phyloP scores from a whole-genome alignment of 169 alveolate species.

The Babesia ovata region DNA sequence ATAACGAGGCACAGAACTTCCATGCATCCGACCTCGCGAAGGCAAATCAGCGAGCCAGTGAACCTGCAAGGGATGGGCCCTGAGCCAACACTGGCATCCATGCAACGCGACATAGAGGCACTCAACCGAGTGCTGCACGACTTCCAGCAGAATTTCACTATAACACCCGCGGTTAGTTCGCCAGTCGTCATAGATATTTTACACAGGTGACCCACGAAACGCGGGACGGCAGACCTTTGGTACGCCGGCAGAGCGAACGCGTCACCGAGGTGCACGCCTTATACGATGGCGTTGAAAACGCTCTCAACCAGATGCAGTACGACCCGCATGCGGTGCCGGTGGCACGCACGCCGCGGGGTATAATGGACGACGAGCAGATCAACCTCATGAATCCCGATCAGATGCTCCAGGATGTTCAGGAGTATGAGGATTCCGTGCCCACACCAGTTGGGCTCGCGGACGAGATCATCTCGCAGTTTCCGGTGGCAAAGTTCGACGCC shows the following conservation, averaged over 20 bases:
- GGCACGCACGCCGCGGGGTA: constrained; percentile 7
- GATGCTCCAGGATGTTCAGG: constrained; percentile 3
- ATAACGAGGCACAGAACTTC: neutral
- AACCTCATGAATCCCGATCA: constrained; percentile 11
- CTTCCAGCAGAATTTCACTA: constrained; percentile 27
- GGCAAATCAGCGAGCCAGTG: constrained; percentile 41
- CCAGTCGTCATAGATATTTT: too few relatives aligned
- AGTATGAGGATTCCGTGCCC: neutral
- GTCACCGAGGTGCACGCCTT: constrained; percentile 7
- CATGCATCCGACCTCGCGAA: neutral
- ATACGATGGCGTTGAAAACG: neutral
- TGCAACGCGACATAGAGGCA: constrained; percentile 26
- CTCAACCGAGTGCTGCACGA: constrained; percentile 32
- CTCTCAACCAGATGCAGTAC: neutral
- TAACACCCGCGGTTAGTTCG: constrained; percentile 16
- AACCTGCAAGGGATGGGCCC: neutral
- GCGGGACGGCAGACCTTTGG: constrained; percentile 4
- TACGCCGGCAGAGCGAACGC: constrained; percentile 13
- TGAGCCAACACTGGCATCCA: neutral
- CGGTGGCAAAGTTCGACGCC: constrained; percentile 33
- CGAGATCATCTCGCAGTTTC: constrained; percentile 43
- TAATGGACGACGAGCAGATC: constrained; percentile 4
- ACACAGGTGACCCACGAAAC: neutral
- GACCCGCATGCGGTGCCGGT: neutral
- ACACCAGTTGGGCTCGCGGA: constrained; percentile 35